Conservation (phyloP, 495 filamentous ascomycete genomes). For the Podospora appendiculata region DNA sequence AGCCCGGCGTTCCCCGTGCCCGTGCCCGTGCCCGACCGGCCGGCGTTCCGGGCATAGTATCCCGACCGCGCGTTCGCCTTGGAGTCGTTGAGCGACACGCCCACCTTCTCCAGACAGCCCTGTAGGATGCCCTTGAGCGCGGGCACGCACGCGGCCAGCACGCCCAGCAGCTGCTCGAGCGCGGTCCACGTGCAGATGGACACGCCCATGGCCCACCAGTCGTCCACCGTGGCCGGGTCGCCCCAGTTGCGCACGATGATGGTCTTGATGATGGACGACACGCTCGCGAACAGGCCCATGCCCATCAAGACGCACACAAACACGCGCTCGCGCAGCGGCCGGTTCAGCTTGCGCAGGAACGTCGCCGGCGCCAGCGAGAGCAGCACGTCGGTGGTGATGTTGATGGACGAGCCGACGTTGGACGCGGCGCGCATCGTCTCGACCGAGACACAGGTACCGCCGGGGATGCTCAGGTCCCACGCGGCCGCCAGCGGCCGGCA, state of each 20-base stretch:
- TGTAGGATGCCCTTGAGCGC: slow-evolving; percentile 17
- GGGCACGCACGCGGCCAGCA: slow-evolving; percentile 20
- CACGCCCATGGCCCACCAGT: slow-evolving; percentile 11
- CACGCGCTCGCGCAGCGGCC: slow-evolving; percentile 16
- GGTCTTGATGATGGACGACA: slow-evolving; percentile 16
- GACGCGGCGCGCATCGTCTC: slow-evolving; percentile 12
- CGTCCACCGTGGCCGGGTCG: slow-evolving; percentile 1
- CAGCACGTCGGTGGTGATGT: slow-evolving; percentile 20
- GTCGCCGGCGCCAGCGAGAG: slow-evolving; percentile 14
- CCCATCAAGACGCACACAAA: slow-evolving; percentile 22
- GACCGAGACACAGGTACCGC: slow-evolving; percentile 7
- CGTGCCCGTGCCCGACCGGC: background rate
- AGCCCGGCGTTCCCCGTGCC: too few species aligned
- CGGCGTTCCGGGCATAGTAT: slow-evolving; percentile 4
- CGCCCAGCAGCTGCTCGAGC: slow-evolving; percentile 15
- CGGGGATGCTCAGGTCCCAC: slow-evolving; percentile 9
- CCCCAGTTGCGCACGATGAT: slow-evolving; percentile 14
- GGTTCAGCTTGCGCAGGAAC: slow-evolving; percentile 18
- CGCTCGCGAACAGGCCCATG: slow-evolving; percentile 17
- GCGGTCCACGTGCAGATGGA: slow-evolving; percentile 18
- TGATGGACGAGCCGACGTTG: slow-evolving; percentile 12
- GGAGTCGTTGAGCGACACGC: slow-evolving; percentile 13
- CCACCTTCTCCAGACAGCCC: slow-evolving; percentile 6
- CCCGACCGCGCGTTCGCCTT: slow-evolving; percentile 1
- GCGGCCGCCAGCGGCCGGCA: slow-evolving; percentile 15